Conservation (phyloP, 805 yeast species). For the Komagataella pseudopastoris region DNA sequence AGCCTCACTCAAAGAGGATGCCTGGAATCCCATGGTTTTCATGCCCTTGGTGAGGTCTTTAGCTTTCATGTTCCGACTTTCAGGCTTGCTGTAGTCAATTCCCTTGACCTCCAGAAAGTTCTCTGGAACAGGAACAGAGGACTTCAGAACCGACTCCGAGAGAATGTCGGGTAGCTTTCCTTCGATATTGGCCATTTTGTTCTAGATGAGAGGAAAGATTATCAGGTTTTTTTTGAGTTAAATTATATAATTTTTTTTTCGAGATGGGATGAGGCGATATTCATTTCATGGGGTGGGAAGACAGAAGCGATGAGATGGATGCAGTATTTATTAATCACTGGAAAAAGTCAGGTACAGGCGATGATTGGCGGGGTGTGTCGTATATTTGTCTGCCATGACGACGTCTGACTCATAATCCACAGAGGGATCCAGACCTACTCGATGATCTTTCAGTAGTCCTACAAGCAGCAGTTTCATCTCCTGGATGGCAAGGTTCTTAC, state of each 20-base stretch:
- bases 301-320: background rate
- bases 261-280: background rate
- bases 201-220: constrained; percentile 48
- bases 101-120: constrained; percentile 73
- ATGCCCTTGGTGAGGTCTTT: constrained; percentile 66
- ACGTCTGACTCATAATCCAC: constrained; percentile 12
- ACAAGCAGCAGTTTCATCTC: constrained; percentile 51
- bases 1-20: constrained; percentile 71
- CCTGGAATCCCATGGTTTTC: constrained; percentile 97
- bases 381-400: constrained; percentile 17
- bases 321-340: background rate
- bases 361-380: constrained; percentile 13
- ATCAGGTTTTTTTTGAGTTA: constrained; percentile 33
- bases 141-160: constrained; percentile 82
- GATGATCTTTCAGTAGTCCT: constrained; percentile 35
- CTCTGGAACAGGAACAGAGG: constrained; percentile 77
- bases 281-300: background rate
- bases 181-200: background rate
- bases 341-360: background rate
- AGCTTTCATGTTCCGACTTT: constrained; percentile 68
- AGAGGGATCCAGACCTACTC: constrained; percentile 10
- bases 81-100: constrained; percentile 74
- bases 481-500: constrained; percentile 51
- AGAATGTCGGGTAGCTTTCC: constrained; percentile 49
- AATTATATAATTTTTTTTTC: background rate